These are phyloP conservation scores for Physcomitrellopsis africana DNA, from an alignment of 225 moss, liverwort and hornwort genomes.

Conservation along the genomic window DNA sequence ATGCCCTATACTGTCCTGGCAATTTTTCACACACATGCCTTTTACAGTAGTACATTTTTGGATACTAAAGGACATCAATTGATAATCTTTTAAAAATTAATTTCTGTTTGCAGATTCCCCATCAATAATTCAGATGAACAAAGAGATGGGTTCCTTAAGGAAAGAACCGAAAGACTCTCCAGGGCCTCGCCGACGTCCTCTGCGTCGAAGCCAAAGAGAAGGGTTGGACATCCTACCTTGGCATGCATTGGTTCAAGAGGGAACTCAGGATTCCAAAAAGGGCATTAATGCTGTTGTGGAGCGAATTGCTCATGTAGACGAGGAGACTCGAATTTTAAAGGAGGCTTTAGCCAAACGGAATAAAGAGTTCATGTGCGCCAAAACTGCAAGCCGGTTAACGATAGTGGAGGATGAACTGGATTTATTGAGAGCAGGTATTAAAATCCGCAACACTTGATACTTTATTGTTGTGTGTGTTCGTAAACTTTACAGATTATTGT, in stretches of 20 bases:
- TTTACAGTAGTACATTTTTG: too few species aligned
- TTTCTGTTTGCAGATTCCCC: constrained; percentile 50
- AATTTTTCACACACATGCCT: too few species aligned
- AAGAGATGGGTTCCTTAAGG: constrained; percentile 66
- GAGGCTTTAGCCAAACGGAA: constrained; percentile 76
- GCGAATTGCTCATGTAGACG: constrained; percentile 61
- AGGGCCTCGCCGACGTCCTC: constrained; percentile 57
- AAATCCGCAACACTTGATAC: neutral
- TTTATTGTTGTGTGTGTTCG: too few species aligned
- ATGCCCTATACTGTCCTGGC: too few species aligned
- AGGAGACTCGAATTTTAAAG: constrained; percentile 83
- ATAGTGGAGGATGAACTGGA: constrained; percentile 75
- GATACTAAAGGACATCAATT: neutral
- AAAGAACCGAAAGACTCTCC: constrained; percentile 38
- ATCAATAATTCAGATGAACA: constrained; percentile 84
- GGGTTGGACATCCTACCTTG: constrained; percentile 33
- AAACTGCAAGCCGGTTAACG: constrained; percentile 80
- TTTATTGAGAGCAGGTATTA: constrained; percentile 34
- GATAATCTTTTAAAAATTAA: neutral
- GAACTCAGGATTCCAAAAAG: constrained; percentile 36
- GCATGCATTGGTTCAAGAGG: constrained; percentile 33
- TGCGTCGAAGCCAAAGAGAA: constrained; percentile 51
- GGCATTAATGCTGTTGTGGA: constrained; percentile 38
- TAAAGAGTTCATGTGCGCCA: constrained; percentile 89
- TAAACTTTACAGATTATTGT: neutral